Evolutionary conservation across 352 stramenopile genomes (phyloP).

Genomic region (Phytopythium vexans): DNA sequence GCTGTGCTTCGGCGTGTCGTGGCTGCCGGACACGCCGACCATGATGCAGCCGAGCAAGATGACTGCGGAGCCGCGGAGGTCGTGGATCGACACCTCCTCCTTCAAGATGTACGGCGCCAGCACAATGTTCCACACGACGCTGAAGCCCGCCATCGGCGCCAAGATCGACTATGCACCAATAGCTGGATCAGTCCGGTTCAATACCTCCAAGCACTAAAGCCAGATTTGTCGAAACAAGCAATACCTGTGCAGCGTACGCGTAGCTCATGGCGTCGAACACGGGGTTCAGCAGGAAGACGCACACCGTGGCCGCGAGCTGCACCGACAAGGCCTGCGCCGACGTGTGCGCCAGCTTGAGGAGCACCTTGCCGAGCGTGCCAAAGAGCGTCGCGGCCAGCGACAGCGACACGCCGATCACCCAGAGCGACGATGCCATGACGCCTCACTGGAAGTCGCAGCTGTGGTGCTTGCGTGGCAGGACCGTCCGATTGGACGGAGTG

Average conservation of each 20-base stretch:
- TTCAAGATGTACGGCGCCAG: constrained; percentile 78
- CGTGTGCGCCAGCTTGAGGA: constrained; percentile 84
- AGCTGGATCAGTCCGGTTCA: too few species aligned
- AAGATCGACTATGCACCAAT: constrained; percentile 61
- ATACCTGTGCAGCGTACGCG: constrained; percentile 77
- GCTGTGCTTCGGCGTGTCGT: constrained; percentile 72
- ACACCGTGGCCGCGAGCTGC: constrained; percentile 68
- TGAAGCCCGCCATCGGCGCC: constrained; percentile 84
- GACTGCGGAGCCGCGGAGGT: constrained; percentile 66
- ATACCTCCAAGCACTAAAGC: neutral
- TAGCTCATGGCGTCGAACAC: constrained; percentile 87
- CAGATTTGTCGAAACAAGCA: neutral
- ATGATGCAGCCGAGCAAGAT: constrained; percentile 76
- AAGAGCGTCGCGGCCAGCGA: constrained; percentile 83
- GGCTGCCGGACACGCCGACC: constrained; percentile 77
- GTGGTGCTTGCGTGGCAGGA: constrained; percentile 4
- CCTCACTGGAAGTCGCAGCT: neutral
- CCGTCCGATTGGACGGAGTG: neutral
- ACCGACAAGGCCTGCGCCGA: constrained; percentile 46
- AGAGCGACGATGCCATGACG: constrained; percentile 39
- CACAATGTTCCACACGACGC: constrained; percentile 87
- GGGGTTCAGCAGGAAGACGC: constrained; percentile 82
- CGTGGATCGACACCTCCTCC: constrained; percentile 71
- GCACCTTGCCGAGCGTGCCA: constrained; percentile 82
- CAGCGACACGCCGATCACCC: constrained; percentile 73